phyloP scores from a whole-genome alignment of 495 filamentous ascomycete species.

The Xylaria palmicola region DNA sequence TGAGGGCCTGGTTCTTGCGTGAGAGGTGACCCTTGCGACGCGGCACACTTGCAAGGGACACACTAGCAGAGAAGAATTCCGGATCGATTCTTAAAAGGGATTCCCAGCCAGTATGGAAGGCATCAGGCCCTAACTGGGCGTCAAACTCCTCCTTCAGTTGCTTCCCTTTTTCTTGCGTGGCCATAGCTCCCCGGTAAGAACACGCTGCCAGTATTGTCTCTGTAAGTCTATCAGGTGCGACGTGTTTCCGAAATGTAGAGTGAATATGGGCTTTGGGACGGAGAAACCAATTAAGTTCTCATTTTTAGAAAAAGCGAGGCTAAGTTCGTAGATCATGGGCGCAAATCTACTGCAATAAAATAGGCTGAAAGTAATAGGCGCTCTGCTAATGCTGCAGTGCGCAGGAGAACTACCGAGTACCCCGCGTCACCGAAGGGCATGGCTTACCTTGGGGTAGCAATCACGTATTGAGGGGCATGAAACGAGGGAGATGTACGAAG shows the following conservation, averaged over 20 bases:
- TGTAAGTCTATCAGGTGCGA: neutral
- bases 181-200: constrained; percentile 1
- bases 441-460: constrained; percentile 2
- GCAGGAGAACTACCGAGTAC: neutral
- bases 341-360: neutral
- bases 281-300: neutral
- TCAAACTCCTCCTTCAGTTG: constrained; percentile 19
- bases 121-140: constrained; percentile 15
- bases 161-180: constrained; percentile 7
- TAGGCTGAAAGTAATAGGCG: neutral
- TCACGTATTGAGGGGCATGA: neutral
- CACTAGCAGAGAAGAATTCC: constrained; percentile 33
- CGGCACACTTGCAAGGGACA: constrained; percentile 31
- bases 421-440: neutral
- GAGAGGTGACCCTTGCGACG: constrained; percentile 31
- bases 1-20: constrained; percentile 40
- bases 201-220: neutral
- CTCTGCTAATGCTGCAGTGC: neutral
- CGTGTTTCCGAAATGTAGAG: neutral
- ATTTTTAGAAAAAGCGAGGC: neutral
- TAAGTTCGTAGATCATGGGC: neutral
- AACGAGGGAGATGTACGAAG: too few relatives aligned
- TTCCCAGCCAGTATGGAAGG: constrained; percentile 30
- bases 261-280: neutral
- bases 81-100: constrained; percentile 34